Conservation (phyloP, 1,284 basidiomycete genomes). For the Inonotus obliquus region DNA sequence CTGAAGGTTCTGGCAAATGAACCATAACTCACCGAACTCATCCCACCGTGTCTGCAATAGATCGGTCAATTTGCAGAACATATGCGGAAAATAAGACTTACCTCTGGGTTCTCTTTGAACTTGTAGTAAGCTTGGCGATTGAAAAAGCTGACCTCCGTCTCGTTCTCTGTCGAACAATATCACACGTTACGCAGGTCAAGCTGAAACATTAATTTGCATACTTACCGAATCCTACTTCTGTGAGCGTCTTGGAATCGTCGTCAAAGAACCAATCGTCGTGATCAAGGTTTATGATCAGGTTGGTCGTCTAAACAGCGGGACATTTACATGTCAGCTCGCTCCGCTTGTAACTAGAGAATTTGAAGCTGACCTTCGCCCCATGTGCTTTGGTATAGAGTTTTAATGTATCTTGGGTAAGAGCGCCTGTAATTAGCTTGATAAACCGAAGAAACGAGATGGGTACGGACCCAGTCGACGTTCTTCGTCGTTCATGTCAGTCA, state of each 20-base stretch:
- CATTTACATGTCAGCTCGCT: background rate
- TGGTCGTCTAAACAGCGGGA: constrained; percentile 84
- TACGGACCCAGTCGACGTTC: background rate
- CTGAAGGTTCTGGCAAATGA: background rate
- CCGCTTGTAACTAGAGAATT: background rate
- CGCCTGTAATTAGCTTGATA: background rate
- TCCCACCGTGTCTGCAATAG: constrained; percentile 47
- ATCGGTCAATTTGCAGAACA: background rate
- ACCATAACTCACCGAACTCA: constrained; percentile 14
- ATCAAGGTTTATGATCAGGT: constrained; percentile 93
- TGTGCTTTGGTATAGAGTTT: constrained; percentile 95
- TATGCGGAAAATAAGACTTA: constrained; percentile 27
- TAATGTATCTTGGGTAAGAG: constrained; percentile 66
- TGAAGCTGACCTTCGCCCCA: constrained; percentile 71
- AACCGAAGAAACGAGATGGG: background rate
- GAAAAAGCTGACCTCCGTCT: constrained; percentile 92
- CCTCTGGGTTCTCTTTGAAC: constrained; percentile 61
- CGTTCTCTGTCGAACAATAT: constrained; percentile 65
- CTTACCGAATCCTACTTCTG: constrained; percentile 72
- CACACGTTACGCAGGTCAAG: background rate
- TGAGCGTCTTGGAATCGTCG: constrained; percentile 61
- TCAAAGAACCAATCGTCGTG: constrained; percentile 88
- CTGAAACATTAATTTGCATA: constrained; percentile 13
- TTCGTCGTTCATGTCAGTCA: constrained; percentile 25
- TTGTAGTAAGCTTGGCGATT: constrained; percentile 66